These are phyloP conservation scores for Plantago coronopus DNA, from an alignment of 305 asterid genomes.

Conservation along the genomic window DNA sequence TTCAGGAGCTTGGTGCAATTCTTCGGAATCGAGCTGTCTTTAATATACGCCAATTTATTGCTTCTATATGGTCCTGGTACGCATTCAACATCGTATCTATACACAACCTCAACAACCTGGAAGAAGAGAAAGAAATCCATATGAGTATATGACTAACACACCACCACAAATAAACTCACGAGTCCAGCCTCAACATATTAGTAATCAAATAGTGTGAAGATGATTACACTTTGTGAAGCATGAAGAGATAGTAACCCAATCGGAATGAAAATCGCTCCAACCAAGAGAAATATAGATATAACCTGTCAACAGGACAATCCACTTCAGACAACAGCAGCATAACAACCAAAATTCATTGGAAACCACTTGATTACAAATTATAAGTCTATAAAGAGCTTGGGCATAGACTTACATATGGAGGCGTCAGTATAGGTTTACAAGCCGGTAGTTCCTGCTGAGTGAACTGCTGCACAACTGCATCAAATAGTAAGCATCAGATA, in stretches of 20 bases:
- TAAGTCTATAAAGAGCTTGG: not conserved
- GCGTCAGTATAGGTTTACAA: constrained; percentile 71
- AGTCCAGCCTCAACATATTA: not conserved
- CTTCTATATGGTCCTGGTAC: constrained; percentile 46
- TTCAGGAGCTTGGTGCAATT: constrained; percentile 52
- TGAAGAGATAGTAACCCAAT: constrained; percentile 57
- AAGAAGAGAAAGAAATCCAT: constrained; percentile 6
- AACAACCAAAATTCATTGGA: constrained; percentile 3
- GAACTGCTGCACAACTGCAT: constrained; percentile 60
- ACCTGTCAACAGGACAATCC: constrained; percentile 41
- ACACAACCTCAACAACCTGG: constrained; percentile 70
- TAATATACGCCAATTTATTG: constrained; percentile 57
- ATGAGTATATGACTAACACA: no score
- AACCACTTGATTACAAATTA: not conserved
- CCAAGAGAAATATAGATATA: constrained; percentile 50
- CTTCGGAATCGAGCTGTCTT: constrained; percentile 50
- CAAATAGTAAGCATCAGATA: not conserved
- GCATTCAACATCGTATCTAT: constrained; percentile 64
- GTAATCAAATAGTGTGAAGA: constrained; percentile 8
- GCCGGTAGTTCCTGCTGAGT: constrained; percentile 76
- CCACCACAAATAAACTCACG: no score
- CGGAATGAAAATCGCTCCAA: constrained; percentile 60
- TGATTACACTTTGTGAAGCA: constrained; percentile 60
- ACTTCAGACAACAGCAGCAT: constrained; percentile 7
- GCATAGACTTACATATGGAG: constrained; percentile 51